Percentiles rank a stretch among this genome's conserved stretches.
Evolutionary conservation across 2,329 filamentous ascomycete genomes (phyloP).

Genomic region (Xylariaceae sp.): DNA sequence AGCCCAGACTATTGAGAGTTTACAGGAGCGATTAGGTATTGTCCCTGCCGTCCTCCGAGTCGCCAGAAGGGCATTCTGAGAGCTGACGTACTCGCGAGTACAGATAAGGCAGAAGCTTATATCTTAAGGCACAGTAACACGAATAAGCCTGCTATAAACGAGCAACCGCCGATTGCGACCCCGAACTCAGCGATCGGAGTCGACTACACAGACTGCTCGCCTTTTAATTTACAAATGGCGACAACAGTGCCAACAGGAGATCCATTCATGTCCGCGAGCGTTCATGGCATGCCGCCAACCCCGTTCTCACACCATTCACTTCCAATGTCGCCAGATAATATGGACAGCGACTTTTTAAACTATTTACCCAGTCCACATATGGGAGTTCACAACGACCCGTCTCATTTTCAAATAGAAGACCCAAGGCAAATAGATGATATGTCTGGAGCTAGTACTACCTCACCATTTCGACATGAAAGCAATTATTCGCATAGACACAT

Average conservation of each 20-base stretch:
- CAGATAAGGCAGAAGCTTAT: constrained; percentile 34
- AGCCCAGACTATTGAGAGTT: constrained; percentile 33
- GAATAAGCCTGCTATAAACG: constrained; percentile 14
- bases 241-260: constrained; percentile 19
- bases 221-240: constrained; percentile 24
- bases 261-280: constrained; percentile 17
- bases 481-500: constrained; percentile 25
- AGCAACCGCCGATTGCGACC: constrained; percentile 13
- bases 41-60: background rate
- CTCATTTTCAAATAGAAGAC: constrained; percentile 25
- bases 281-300: constrained; percentile 24
- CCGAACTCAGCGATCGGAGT: constrained; percentile 24
- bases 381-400: constrained; percentile 18
- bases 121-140: constrained; percentile 28
- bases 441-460: constrained; percentile 14
- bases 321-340: constrained; percentile 26
- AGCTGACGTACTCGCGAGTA: constrained; percentile 16
- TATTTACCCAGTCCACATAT: constrained; percentile 26
- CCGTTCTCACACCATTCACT: constrained; percentile 27
- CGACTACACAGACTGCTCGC: constrained; percentile 25
- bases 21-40: constrained; percentile 36
- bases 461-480: constrained; percentile 24
- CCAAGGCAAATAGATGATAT: constrained; percentile 23
- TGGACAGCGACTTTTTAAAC: constrained; percentile 28
- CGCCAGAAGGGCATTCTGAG: background rate